Conservation (phyloP, 2,329 filamentous ascomycete genomes). For the Colletotrichum ledebouriae region DNA sequence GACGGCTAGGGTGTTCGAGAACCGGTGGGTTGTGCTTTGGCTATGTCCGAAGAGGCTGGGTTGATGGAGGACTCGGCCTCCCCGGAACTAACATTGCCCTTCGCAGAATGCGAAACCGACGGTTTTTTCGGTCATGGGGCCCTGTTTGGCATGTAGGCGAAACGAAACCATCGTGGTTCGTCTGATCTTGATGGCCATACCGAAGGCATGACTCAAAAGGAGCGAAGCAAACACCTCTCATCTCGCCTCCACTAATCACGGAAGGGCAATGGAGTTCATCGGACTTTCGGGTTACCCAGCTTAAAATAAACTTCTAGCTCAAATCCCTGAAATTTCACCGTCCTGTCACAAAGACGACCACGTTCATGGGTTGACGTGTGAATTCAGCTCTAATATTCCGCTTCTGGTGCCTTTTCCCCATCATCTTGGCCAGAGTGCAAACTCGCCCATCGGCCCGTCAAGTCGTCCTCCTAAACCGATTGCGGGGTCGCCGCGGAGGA, state of each 20-base stretch:
- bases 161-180: conserved; percentile 5
- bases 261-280: not conserved
- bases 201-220: not conserved
- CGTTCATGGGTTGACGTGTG: conserved; percentile 9
- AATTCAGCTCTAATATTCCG: not conserved
- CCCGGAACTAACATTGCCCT: not conserved
- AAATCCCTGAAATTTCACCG: conserved; percentile 8
- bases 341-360: not conserved
- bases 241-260: not conserved
- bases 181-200: conserved; percentile 15
- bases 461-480: not conserved
- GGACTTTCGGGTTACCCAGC: not conserved
- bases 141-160: not conserved
- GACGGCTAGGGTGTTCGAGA: too few species aligned
- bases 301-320: conserved; percentile 16
- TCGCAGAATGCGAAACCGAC: not conserved
- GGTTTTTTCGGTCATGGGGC: not conserved
- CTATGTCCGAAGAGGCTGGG: too few species aligned
- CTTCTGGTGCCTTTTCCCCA: not conserved
- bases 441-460: not conserved
- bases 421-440: too few species aligned
- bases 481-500: conserved; percentile 14
- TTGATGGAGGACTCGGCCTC: too few species aligned
- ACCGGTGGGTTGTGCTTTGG: too few species aligned
- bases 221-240: not conserved